These are phyloP conservation scores for Metarhizium album DNA, from an alignment of 2,329 filamentous ascomycete genomes.

Conservation along the genomic window DNA sequence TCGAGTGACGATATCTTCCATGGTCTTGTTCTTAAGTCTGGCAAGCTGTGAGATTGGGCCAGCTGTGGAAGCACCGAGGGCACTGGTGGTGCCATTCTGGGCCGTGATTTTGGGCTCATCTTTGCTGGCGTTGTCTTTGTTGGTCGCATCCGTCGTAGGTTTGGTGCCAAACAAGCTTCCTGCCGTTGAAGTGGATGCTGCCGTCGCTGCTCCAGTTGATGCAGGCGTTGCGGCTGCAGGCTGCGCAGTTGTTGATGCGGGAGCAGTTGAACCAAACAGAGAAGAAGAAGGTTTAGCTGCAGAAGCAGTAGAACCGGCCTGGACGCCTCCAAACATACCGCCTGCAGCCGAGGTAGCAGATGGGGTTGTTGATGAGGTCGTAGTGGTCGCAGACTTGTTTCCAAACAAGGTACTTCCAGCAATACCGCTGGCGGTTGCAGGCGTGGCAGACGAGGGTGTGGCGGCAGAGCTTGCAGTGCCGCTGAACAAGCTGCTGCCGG, in stretches of 20 bases:
- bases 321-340: conserved; percentile 20
- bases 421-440: conserved; percentile 17
- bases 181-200: conserved; percentile 12
- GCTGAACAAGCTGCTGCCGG: conserved; percentile 24
- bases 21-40: conserved; percentile 92
- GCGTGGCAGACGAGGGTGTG: conserved; percentile 9
- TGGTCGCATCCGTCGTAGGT: conserved; percentile 17
- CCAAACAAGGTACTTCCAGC: conserved; percentile 23
- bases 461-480: conserved; percentile 16
- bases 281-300: conserved; percentile 10
- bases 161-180: conserved; percentile 24
- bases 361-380: conserved; percentile 16
- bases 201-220: conserved; percentile 17
- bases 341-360: conserved; percentile 20
- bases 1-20: conserved; percentile 96
- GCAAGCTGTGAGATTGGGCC: conserved; percentile 79
- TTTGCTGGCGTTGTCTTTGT: conserved; percentile 8
- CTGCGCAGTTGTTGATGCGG: conserved; percentile 20
- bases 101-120: conserved; percentile 19
- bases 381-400: conserved; percentile 20
- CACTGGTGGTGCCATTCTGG: conserved; percentile 22
- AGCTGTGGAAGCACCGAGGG: conserved; percentile 61
- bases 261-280: conserved; percentile 13
- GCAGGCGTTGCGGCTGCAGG: conserved; percentile 15
- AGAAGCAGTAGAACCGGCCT: conserved; percentile 9